Evolutionary conservation across 1,284 basidiomycete genomes (phyloP).

Genomic region (Leccinum ponderosum): DNA sequence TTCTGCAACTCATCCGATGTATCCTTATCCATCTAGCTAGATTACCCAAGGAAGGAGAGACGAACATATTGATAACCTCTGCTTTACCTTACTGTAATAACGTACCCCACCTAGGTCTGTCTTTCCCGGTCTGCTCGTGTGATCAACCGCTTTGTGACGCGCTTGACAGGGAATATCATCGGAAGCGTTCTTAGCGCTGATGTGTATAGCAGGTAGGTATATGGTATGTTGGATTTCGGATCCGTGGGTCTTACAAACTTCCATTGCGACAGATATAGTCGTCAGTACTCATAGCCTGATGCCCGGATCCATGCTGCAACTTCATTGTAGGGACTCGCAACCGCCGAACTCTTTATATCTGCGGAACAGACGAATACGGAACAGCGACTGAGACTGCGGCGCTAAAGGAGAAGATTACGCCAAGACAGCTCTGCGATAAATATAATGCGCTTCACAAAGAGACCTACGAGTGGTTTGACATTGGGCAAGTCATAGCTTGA

Average conservation of each 20-base stretch:
- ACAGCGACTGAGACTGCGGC: slow-evolving; percentile 99
- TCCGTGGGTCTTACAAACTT: slow-evolving; percentile 4
- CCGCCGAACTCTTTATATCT: slow-evolving; percentile 80
- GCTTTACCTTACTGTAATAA: slow-evolving; percentile 99
- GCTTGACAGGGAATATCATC: slow-evolving; percentile 86
- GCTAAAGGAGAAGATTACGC: slow-evolving; percentile 89
- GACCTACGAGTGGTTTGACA: slow-evolving; percentile 96
- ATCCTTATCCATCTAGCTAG: slow-evolving; percentile 40
- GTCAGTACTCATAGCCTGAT: slow-evolving; percentile 41
- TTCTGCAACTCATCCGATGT: slow-evolving; percentile 7
- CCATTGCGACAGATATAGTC: slow-evolving; percentile 55
- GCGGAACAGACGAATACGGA: slow-evolving; percentile 99
- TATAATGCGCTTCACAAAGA: slow-evolving; percentile 89
- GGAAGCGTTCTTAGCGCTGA: slow-evolving; percentile 96
- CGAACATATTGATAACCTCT: slow-evolving; percentile 91
- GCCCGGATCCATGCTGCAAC: slow-evolving; percentile 4
- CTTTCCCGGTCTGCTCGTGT: slow-evolving; percentile 5
- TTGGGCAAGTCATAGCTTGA: slow-evolving; percentile 54
- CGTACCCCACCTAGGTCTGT: slow-evolving; percentile 90
- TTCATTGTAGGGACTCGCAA: slow-evolving; percentile 64
- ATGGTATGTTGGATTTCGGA: background rate
- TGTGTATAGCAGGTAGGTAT: slow-evolving; percentile 87
- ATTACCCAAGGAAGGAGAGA: slow-evolving; percentile 82
- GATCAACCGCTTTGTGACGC: slow-evolving; percentile 5
- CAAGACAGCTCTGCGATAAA: slow-evolving; percentile 90